Base-by-base conservation (phyloP, 164 flowering plant genomes). In the Sedum album region DNA sequence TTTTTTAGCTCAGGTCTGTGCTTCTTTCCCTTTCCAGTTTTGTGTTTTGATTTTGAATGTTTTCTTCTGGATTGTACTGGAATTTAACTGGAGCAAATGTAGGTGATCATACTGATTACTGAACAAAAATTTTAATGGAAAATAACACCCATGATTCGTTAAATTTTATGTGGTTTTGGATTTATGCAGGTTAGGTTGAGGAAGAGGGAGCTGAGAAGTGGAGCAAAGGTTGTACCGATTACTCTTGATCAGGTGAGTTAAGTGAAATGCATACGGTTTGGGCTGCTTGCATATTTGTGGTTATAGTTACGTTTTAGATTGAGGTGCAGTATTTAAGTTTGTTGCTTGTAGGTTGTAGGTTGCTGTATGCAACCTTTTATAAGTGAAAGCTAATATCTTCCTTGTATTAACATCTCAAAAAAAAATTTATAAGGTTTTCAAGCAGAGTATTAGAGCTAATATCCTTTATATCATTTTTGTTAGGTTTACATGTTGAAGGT, bases 401-500 rank as follows among this genome's bases (percentile, higher is more conserved):
- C n/a, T n/a, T n/a, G n/a, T n/a, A n/a, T n/a, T n/a, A n/a, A n/a
- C n/a, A n/a, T n/a, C n/a, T n/a, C n/a, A n/a, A n/a, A n/a, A n/a
- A n/a, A n/a, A n/a, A n/a, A n/a, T n/a, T n/a, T n/a, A n/a, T n/a
- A n/a, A n/a, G n/a, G n/a, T n/a, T n/a, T n/a, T n/a, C n/a, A n/a
- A n/a, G n/a, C n/a, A n/a, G 7, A 35, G 38, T 35, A 7, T 35
- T 35, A 35, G 7, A 35, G 33, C 62, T 26, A 33, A 30, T 61
- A 8, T 33, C 15, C n/a, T 17, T 53, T 53, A 11, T 39, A 14
- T 15, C 26, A 6, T 18, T 66, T 57, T 30, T 71, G 73, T 38
- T 73, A 93, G 98, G 97, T 94, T 18, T 91, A 91, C 68, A 82
- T 84, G 89, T 76, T 91, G 84, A 94, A 94, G 78, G 97, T 91